Evolutionary conservation across 306 rosid genomes (phyloP), one percentile per base, ranked within the genome.

Genomic region (Lathyrus tuberosus): DNA sequence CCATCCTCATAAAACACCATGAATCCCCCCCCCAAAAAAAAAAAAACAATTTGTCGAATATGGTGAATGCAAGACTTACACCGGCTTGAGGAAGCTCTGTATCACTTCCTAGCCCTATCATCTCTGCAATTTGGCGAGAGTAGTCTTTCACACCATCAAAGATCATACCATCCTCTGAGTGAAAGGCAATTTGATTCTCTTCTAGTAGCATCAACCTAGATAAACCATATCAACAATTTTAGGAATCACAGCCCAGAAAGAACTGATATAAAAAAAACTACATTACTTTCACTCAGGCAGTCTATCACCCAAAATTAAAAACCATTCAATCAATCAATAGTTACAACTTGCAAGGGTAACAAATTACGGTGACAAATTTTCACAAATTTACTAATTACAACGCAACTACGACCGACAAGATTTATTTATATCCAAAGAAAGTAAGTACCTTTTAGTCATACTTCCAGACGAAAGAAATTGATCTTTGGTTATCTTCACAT

Each of bases 401-500:
- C 5, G 18, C 7, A 44, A 44, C 8, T n/a, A 44, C 10, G 12
- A 8, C 44, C 9, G 13, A 40, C 3, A 41, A 10, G 15, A 14
- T 26, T 26, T 5, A 5, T 26, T 26, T 33, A 33, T 8, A 64
- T 47, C 62, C 42, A 44, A 40, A 69, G 60, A 15, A 75, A 67
- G 56, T 16, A 75, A 62, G 70, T 72, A 95, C 99, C 99, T 95
- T 81, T 95, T 95, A 77, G 99, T 95, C 92, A 92, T 88, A 86
- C 95, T 95, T 73, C 99, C 99, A 42, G 99, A 95, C 0, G 99
- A 89, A 83, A 95, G 97, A 82, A 91, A 92, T 70, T 95, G 99
- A 61, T 95, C 99, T 79, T 86, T 95, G 79, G 92, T 91, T 65
- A 95, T 82, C 91, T 91, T 95, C 79, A 95, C 97, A 62, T 95